Percentiles rank a stretch among this genome's conserved stretches.
These are phyloP conservation scores for Naganishia albida DNA, from an alignment of 1,284 basidiomycete genomes.

Conservation along the genomic window DNA sequence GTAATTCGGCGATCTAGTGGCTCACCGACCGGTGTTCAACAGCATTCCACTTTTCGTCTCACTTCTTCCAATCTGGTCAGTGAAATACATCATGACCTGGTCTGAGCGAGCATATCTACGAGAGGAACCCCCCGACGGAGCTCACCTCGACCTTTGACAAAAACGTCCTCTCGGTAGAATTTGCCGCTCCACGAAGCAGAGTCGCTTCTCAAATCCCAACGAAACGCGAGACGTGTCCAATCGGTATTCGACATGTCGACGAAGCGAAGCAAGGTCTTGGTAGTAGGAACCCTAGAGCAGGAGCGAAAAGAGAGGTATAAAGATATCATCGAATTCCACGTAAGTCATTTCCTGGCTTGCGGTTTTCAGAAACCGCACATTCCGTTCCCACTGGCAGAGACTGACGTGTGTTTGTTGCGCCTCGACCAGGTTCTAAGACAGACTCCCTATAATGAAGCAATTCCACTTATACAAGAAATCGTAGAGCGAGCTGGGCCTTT, in stretches of 20 bases:
- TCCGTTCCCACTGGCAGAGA: background rate
- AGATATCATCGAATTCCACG: conserved; percentile 7
- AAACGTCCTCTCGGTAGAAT: no score
- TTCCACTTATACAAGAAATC: background rate
- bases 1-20: no score
- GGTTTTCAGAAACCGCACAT: background rate
- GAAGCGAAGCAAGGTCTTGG: conserved; percentile 13
- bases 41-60: no score
- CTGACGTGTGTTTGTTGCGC: no score
- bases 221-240: background rate
- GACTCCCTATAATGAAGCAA: conserved; percentile 8
- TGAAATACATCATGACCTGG: no score
- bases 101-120: no score
- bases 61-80: no score
- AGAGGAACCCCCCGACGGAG: no score
- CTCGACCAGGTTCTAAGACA: conserved; percentile 20
- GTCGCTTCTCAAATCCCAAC: background rate
- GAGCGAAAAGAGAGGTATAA: background rate
- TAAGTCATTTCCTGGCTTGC: background rate
- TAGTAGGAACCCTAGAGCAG: conserved; percentile 5
- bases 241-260: background rate
- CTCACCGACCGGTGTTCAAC: no score
- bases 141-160: no score
- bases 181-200: no score
- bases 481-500: conserved; percentile 9